These are phyloP conservation scores for Triglochin maritima DNA, from an alignment of 106 monocot species.

Conservation along the genomic window DNA sequence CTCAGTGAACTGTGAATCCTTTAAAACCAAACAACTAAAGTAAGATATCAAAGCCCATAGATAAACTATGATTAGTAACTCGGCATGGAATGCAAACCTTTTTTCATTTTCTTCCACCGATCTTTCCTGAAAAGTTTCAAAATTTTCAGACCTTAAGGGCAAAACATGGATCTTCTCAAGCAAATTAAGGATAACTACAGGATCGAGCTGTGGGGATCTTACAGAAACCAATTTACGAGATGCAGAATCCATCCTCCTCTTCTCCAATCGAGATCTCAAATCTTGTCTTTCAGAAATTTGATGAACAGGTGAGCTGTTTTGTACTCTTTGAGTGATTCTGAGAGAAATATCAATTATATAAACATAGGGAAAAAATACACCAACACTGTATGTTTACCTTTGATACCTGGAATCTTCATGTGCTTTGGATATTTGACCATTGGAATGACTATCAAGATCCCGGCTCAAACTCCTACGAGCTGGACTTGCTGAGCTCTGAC, in stretches of 20 bases:
- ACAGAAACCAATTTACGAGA: constrained; percentile 7
- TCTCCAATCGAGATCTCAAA: neutral
- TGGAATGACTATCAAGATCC: constrained; percentile 18
- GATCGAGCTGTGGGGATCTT: constrained; percentile 21
- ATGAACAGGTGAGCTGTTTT: constrained; percentile 23
- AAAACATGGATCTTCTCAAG: neutral
- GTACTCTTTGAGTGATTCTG: neutral
- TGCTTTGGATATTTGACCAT: constrained; percentile 16
- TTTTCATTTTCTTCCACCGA: neutral
- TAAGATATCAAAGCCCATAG: neutral
- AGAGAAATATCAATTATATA: neutral
- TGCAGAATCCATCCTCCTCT: constrained; percentile 3
- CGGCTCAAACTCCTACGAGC: constrained; percentile 33
- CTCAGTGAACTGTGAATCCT: constrained; percentile 15
- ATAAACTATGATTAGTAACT: neutral
- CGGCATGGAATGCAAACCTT: constrained; percentile 8
- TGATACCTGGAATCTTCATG: constrained; percentile 11
- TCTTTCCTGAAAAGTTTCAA: neutral
- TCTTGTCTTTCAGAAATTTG: constrained; percentile 2
- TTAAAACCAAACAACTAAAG: neutral
- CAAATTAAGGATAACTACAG: neutral
- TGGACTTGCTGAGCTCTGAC: constrained; percentile 23
- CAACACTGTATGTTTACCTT: constrained; percentile 8
- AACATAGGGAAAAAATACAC: neutral
- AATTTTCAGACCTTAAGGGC: neutral